Base-by-base conservation (phyloP, 257 asterid species). In the Lantana camara region DNA sequence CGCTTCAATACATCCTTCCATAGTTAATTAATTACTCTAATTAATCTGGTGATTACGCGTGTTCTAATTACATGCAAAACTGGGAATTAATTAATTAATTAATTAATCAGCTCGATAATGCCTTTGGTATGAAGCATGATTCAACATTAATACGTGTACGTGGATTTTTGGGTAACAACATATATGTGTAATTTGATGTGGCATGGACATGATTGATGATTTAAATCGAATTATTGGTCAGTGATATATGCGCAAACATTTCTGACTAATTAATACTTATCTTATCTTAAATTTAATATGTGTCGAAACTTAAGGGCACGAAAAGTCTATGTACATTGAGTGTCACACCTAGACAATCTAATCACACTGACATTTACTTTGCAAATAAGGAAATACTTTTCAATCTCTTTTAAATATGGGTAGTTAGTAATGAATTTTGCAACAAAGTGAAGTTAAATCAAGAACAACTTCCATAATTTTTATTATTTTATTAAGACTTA, bases 31-130 rank as follows among this genome's bases (percentile, higher is more conserved):
- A 54, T 57, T 58, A 61, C 60, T 56, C 57, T 23, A 62, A 47
- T 55, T 62, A 55, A 52, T 41, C 53, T 17, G 35, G 40, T 66
- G 27, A 42, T 66, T 42, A 66, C 65, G 45, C 76, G 71, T 49
- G 74, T 60, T 17, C 20, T 27, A 34, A 24, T 17, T 34, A 15
- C 17, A 48, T 14, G 7, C 8, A 5, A 41, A 34, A 27, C 2
- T 27, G 4, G 32, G 2, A 5, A 27, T 27, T 27, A 27, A 2
- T 27, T 27, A 27, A 27, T 27, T 27, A 27, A 46, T 42, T n/a
- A 51, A 40, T 19, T 22, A 35, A 45, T 63, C 51, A n/a, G 23
- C 27, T 34, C 27, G 16, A n/a, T 57, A 46, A 57, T 48, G 38
- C 16, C n/a, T 34, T 44, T 0, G 4, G 38, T 23, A 27, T 2